These are phyloP conservation scores for Quercus dentata DNA, from an alignment of 306 rosid genomes.

Conservation along the genomic window DNA sequence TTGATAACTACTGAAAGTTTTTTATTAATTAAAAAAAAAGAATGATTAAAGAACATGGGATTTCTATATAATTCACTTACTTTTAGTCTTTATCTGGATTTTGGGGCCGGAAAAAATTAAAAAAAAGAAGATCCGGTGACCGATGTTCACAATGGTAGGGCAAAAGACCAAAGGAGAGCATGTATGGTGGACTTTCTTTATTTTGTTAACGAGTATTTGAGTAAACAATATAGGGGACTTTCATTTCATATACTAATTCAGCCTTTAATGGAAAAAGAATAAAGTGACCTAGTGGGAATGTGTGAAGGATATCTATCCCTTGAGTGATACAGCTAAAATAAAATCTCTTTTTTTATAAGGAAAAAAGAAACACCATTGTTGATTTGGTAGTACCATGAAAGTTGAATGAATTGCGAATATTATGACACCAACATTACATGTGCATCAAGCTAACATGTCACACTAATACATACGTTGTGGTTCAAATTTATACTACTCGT, in stretches of 20 bases:
- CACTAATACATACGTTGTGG: constrained; percentile 20
- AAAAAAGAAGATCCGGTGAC: neutral
- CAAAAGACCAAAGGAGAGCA: neutral
- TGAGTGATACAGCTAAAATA: neutral
- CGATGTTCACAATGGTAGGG: neutral
- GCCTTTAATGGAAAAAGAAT: neutral
- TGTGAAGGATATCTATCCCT: neutral
- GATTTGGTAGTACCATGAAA: neutral
- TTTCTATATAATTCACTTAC: neutral
- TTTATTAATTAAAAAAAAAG: neutral
- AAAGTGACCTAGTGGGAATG: neutral
- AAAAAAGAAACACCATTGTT: neutral
- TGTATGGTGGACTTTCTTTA: too few relatives aligned
- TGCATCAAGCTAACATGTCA: constrained; percentile 39
- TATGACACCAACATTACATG: constrained; percentile 51
- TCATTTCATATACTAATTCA: neutral
- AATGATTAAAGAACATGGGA: neutral
- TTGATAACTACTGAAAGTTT: too few relatives aligned
- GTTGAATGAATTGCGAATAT: neutral
- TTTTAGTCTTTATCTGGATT: neutral
- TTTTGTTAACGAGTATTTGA: too few relatives aligned
- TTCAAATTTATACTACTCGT: constrained; percentile 2
- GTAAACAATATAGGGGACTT: neutral
- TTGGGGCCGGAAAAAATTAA: neutral
- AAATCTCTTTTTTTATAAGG: neutral